Percentiles rank a stretch among this genome's conserved stretches.
Evolutionary conservation across 805 yeast genomes (phyloP).

Genomic region (Torulaspora maleeae): DNA sequence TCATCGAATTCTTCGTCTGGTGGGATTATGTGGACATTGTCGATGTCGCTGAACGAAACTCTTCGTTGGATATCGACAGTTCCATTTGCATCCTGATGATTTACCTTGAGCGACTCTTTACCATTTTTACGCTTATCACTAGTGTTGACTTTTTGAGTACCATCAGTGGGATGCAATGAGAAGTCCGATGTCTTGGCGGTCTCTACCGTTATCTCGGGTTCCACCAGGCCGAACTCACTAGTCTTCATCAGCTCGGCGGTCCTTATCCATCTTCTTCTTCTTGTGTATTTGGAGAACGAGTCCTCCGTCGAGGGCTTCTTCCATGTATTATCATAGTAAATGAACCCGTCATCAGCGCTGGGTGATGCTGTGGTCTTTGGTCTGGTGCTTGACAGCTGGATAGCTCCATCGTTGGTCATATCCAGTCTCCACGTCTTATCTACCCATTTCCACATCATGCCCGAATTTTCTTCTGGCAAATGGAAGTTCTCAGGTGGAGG

Average conservation of each 20-base stretch:
- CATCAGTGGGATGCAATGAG: not conserved
- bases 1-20: slow-evolving; percentile 12
- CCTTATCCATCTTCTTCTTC: slow-evolving; percentile 94
- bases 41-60: slow-evolving; percentile 32
- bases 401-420: slow-evolving; percentile 79
- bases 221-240: slow-evolving; percentile 3
- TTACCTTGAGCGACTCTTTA: slow-evolving; percentile 1
- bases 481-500: slow-evolving; percentile 71
- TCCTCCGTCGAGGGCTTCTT: slow-evolving; percentile 84
- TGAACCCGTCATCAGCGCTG: slow-evolving; percentile 73
- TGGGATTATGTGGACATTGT: slow-evolving; percentile 29
- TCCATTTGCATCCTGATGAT: slow-evolving; percentile 3
- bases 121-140: slow-evolving; percentile 5
- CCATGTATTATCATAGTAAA: slow-evolving; percentile 93
- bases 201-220: slow-evolving; percentile 2
- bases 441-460: slow-evolving; percentile 91
- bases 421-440: slow-evolving; percentile 91
- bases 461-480: slow-evolving; percentile 70
- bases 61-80: slow-evolving; percentile 20
- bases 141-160: slow-evolving; percentile 2
- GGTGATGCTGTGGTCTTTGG: slow-evolving; percentile 60
- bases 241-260: slow-evolving; percentile 73
- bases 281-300: slow-evolving; percentile 81
- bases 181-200: not conserved
- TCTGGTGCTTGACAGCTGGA: slow-evolving; percentile 61